phyloP scores from a whole-genome alignment of 2,329 filamentous ascomycete genomes.

The Elsinoe perseae region DNA sequence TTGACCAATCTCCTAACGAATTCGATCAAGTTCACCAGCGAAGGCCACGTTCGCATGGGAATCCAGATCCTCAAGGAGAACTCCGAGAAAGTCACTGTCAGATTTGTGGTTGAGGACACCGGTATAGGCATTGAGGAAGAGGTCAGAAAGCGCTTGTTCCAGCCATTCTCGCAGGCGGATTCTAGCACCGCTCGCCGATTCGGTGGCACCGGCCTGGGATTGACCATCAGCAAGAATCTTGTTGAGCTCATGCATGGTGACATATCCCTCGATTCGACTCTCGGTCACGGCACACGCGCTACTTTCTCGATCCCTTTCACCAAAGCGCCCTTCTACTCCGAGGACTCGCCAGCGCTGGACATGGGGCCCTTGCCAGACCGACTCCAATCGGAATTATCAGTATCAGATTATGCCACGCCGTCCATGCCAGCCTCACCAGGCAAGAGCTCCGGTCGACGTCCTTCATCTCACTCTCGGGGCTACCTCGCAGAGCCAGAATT shows the following conservation, averaged over 20 bases:
- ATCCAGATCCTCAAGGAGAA: conserved; percentile 58
- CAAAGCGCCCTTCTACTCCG: conserved; percentile 52
- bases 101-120: conserved; percentile 67
- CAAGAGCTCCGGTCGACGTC: conserved; percentile 18
- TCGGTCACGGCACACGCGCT: conserved; percentile 63
- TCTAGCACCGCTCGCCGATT: conserved; percentile 71
- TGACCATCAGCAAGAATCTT: conserved; percentile 75
- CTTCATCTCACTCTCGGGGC: conserved; percentile 19
- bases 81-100: conserved; percentile 56
- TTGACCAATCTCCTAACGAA: conserved; percentile 72
- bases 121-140: conserved; percentile 77
- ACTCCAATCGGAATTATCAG: conserved; percentile 47
- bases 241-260: conserved; percentile 70
- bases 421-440: conserved; percentile 26
- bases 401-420: conserved; percentile 53
- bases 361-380: conserved; percentile 60
- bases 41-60: conserved; percentile 59
- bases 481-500: conserved; percentile 38
- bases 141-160: conserved; percentile 64
- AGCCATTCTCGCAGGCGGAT: conserved; percentile 75
- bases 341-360: conserved; percentile 48
- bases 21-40: conserved; percentile 65
- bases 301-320: conserved; percentile 71
- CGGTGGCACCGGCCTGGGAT: conserved; percentile 67
- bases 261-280: conserved; percentile 61